Evolutionary conservation across 352 stramenopile genomes (phyloP), one percentile per base, ranked within the genome.

Genomic region (Blastocystis sp.): DNA sequence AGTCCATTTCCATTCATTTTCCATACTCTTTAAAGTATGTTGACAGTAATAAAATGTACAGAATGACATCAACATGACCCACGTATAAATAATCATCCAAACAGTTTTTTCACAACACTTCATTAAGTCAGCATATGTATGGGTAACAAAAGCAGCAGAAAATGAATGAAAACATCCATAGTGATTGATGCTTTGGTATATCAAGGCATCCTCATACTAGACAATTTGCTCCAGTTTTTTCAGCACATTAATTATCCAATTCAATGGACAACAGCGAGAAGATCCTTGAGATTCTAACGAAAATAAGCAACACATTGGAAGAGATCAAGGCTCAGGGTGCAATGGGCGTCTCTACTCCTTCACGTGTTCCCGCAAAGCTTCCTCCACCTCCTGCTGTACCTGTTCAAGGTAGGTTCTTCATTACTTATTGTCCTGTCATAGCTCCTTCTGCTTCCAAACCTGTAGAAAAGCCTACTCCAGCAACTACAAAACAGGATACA

Each of bases 301-400:
- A 81, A 54, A 81, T 81, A 9, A 81, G 70, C 70, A 64, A 81
- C 15, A 59, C 70, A 62, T 56, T 81, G 27, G 70, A 81, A 22
- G 70, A 81, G 37, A 81, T 81, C 37, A 81, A 81, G 42, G 27
- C 19, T 44, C 53, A 64, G 6, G 62, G 40, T 44, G 24, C 15
- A 11, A 56, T 27, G 27, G 37, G 22, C 6, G 24, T 37, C 37
- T 17, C 37, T 4, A 33, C 37, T 53, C 19, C 27, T 62, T n/a
- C 56, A 13, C 56, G 56, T 33, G 56, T 33, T 15, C 56, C 56
- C 3, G 19, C 56, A 62, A 78, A 78, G 44, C 37, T 56, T 22
- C 33, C n/a, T 53, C 24, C 30, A 30, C 22, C 66, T 56, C 66
- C 66, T 22, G 57, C 22, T 30, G 66, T 53, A n/a, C 33, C 24